Base-by-base conservation (phyloP, 176 grass and related monocot genomes). In the Bromus sterilis region DNA sequence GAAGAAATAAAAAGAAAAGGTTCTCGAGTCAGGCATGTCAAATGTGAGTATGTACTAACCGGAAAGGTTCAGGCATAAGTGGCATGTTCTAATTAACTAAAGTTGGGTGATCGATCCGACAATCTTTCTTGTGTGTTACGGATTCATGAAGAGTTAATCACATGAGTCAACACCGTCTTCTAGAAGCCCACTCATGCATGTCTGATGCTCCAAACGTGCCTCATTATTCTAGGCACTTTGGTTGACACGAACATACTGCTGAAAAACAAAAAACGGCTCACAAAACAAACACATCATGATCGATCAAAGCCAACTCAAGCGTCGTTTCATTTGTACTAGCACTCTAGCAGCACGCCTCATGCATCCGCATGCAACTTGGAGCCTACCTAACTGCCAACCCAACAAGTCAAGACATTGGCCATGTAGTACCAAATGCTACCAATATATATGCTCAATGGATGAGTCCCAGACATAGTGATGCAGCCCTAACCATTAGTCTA, bases 401-500 rank as follows among this genome's bases (percentile, higher is more conserved):
- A 64, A 35, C 84, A 63, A 43, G 63, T 86, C 78, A 89, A 61
- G 44, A 36, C 44, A 81, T 34, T 12, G 77, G 77, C 42, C 61
- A 73, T 56, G 33, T 30, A 70, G 3, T 46, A 71, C 41, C 71
- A 85, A 2, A 49, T 12, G 46, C 40, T 8, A 71, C 42, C 26
- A 73, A 73, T 21, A 29, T 85, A 73, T 21, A 29, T 85, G 64
- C 35, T 85, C 56, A 31, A 56, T 65, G 4, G 78, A 73, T 73
- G 16, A 73, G 42, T 48, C 28, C 25, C 61, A 42, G 71, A 37
- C 63, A n/a, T 37, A 43, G 78, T 72, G 35, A 32, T 69, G 24
- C 69, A 25, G 46, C n/a, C 62, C 76, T 89, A 85, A 78, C 56
- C 73, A 78, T 86, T 89, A 56, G 76, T 67, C 29, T 34, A 46